These are phyloP conservation scores for Coemansia sp. DNA, from an alignment of 192 early-diverging fungal genomes.

Conservation along the genomic window DNA sequence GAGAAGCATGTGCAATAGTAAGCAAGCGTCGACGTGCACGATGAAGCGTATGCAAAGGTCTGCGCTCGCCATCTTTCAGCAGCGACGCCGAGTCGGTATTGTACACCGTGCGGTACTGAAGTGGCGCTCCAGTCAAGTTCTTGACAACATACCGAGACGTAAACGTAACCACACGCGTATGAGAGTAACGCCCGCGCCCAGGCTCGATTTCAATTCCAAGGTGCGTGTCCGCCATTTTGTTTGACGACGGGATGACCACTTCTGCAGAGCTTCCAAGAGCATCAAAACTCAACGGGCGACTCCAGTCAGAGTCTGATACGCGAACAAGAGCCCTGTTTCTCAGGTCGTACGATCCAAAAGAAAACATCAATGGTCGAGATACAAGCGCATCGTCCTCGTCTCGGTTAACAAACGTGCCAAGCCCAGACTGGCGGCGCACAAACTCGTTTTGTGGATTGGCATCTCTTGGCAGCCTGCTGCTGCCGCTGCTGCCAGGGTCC, in stretches of 20 bases:
- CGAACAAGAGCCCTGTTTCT: slow-evolving; percentile 81
- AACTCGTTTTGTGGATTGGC: slow-evolving; percentile 13
- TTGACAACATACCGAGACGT: slow-evolving; percentile 87
- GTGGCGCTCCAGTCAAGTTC: slow-evolving; percentile 72
- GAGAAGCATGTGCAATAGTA: slow-evolving; percentile 64
- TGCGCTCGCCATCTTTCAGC: slow-evolving; percentile 56
- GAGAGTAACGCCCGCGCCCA: slow-evolving; percentile 82
- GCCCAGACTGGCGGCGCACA: slow-evolving; percentile 11
- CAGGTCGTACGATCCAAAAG: slow-evolving; percentile 84
- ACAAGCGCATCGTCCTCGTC: not conserved
- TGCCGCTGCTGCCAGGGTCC: slow-evolving; percentile 13
- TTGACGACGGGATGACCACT: slow-evolving; percentile 64
- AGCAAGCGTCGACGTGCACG: slow-evolving; percentile 67
- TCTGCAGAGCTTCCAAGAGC: slow-evolving; percentile 87
- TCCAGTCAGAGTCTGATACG: slow-evolving; percentile 78
- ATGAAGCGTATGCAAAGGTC: slow-evolving; percentile 71
- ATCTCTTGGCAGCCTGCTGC: not conserved
- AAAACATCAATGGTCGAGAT: slow-evolving; percentile 78
- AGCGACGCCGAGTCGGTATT: slow-evolving; percentile 56
- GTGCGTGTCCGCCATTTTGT: slow-evolving; percentile 63
- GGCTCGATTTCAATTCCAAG: slow-evolving; percentile 85
- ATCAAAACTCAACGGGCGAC: slow-evolving; percentile 90
- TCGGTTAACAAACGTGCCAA: slow-evolving; percentile 4
- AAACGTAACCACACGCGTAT: slow-evolving; percentile 89
- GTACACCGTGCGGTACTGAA: slow-evolving; percentile 75